These are phyloP conservation scores for Pharnaceum exiguum DNA, from an alignment of 148 eudicot genomes.

Conservation along the genomic window DNA sequence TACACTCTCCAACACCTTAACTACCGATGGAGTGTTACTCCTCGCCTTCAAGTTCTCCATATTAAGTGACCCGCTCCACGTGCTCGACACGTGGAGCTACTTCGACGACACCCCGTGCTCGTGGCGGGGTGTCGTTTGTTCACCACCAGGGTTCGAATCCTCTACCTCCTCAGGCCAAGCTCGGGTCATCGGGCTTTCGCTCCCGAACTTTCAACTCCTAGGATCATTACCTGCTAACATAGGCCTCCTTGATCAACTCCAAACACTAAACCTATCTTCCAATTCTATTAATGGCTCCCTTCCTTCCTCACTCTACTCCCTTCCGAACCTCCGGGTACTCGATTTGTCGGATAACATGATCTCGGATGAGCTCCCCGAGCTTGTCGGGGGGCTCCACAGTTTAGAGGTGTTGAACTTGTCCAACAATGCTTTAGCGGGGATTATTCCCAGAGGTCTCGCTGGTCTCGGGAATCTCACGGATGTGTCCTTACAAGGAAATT, in stretches of 20 bases:
- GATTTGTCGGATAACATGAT: slow-evolving; percentile 63
- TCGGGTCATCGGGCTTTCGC: slow-evolving; percentile 50
- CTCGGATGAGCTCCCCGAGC: slow-evolving; percentile 58
- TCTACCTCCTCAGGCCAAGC: neutral
- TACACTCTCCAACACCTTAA: slow-evolving; percentile 23
- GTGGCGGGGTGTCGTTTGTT: slow-evolving; percentile 70
- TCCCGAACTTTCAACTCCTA: slow-evolving; percentile 54
- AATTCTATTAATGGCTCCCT: slow-evolving; percentile 77
- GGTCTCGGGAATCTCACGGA: slow-evolving; percentile 36
- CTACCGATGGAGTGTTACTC: slow-evolving; percentile 56
- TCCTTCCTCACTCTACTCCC: slow-evolving; percentile 39
- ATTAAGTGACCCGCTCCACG: slow-evolving; percentile 50
- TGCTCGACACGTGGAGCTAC: slow-evolving; percentile 48
- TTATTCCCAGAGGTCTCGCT: slow-evolving; percentile 45
- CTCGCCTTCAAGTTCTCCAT: slow-evolving; percentile 67
- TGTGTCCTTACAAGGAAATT: slow-evolving; percentile 47
- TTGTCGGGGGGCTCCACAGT: slow-evolving; percentile 34
- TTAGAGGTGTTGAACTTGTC: slow-evolving; percentile 55
- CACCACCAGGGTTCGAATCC: slow-evolving; percentile 1
- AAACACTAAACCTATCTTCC: slow-evolving; percentile 49
- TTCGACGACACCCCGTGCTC: slow-evolving; percentile 62
- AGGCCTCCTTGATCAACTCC: slow-evolving; percentile 56
- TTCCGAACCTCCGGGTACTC: slow-evolving; percentile 41
- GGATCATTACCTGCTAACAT: slow-evolving; percentile 57
- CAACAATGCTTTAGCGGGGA: slow-evolving; percentile 56